phyloP scores from a whole-genome alignment of 331 rosid genomes.

The Acacia pycnantha region DNA sequence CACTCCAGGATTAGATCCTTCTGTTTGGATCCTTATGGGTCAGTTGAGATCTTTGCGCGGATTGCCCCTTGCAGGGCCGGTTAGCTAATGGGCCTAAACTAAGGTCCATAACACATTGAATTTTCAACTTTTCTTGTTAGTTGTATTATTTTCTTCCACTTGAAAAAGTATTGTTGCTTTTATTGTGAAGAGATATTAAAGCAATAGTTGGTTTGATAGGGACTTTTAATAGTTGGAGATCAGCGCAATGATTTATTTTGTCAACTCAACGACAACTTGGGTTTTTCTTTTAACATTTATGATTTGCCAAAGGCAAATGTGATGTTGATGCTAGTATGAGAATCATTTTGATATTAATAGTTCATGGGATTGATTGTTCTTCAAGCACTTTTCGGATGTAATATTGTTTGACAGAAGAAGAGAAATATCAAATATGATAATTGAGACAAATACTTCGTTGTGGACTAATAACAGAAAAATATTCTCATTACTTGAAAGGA shows the following conservation, averaged over 20 bases:
- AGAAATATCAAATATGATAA: background rate
- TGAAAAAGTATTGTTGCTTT: background rate
- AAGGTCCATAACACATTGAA: too few species aligned
- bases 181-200: background rate
- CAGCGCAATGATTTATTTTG: conserved; percentile 14
- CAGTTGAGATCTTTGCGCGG: too few species aligned
- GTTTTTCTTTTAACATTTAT: background rate
- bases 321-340: conserved; percentile 9
- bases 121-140: conserved; percentile 11
- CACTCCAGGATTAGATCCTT: too few species aligned
- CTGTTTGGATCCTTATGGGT: too few species aligned
- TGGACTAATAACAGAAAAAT: conserved; percentile 2
- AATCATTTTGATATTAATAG: conserved; percentile 23
- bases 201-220: background rate
- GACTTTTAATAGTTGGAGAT: conserved; percentile 8
- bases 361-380: background rate
- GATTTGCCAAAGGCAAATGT: conserved; percentile 22
- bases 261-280: background rate
- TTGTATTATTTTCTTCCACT: conserved; percentile 2
- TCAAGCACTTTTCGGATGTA: conserved; percentile 26
- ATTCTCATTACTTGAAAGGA: conserved; percentile 1
- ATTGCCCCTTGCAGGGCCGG: too few species aligned
- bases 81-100: too few species aligned
- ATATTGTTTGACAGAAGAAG: background rate
- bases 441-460: conserved; percentile 1